phyloP scores from a whole-genome alignment of 2,329 filamentous ascomycete genomes.

The Xylariaceae sp. region DNA sequence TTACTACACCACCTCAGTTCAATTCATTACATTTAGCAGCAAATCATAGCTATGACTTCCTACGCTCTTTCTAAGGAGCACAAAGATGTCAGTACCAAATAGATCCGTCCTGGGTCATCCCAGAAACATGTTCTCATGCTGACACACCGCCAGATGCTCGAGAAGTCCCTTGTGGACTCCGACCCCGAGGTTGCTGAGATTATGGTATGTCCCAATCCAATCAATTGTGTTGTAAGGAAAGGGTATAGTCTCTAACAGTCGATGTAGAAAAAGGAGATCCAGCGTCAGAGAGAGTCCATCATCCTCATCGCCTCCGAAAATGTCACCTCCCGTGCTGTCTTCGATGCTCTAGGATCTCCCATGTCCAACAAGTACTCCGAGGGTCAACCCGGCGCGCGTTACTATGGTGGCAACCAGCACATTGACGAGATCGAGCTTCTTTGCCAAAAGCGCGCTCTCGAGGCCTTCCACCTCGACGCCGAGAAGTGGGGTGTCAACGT shows the following conservation, averaged over 20 bases:
- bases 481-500: conserved; percentile 99
- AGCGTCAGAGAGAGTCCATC: conserved; percentile 98
- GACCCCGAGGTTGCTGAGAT: conserved; percentile 96
- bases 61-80: conserved; percentile 47
- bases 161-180: conserved; percentile 89
- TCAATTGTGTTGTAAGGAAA: no score
- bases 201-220: conserved; percentile 73
- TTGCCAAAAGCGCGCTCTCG: conserved; percentile 91
- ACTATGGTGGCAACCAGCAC: conserved; percentile 99
- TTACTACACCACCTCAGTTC: not conserved
- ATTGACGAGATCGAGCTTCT: conserved; percentile 96
- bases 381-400: conserved; percentile 96
- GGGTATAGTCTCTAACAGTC: no score
- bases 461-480: conserved; percentile 85
- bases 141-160: conserved; percentile 75
- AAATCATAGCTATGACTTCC: conserved; percentile 40
- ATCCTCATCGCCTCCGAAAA: conserved; percentile 99
- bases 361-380: conserved; percentile 99
- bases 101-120: conserved; percentile 9
- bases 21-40: not conserved
- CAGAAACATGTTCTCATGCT: conserved; percentile 32
- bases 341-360: conserved; percentile 92
- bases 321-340: conserved; percentile 97
- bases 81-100: conserved; percentile 41
- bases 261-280: conserved; percentile 82